phyloP scores from a whole-genome alignment of 2,329 filamentous ascomycete species.

The Colletotrichum paranaense region DNA sequence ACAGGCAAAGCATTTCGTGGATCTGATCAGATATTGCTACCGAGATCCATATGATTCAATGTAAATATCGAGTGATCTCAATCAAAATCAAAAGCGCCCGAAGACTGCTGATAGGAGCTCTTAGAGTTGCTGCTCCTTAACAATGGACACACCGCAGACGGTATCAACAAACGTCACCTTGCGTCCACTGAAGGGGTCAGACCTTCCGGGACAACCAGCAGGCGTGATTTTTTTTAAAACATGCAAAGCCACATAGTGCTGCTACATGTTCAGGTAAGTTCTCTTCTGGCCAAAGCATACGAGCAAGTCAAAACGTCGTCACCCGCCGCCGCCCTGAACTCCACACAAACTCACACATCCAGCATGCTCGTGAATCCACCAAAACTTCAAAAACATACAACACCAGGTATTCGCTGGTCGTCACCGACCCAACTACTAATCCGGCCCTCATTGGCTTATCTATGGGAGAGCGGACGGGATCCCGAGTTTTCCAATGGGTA shows the following conservation, averaged over 20 bases:
- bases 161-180: not conserved
- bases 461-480: not conserved
- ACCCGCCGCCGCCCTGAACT: not conserved
- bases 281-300: not conserved
- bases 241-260: not conserved
- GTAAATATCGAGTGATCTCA: not conserved
- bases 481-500: not conserved
- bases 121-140: accelerated
- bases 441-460: not conserved
- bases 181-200: not conserved
- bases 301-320: not conserved
- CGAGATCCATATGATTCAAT: not conserved
- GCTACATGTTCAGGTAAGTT: not conserved
- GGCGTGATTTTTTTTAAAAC: not conserved
- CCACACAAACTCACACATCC: not conserved
- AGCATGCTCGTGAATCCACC: not conserved
- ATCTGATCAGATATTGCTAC: not conserved
- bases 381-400: not conserved
- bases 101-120: not conserved
- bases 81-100: no score
- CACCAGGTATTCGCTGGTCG: not conserved
- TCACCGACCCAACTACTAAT: not conserved
- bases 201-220: not conserved
- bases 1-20: not conserved
- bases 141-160: not conserved